Percentiles rank a stretch among this genome's conserved stretches.
phyloP scores from a whole-genome alignment of 2,329 filamentous ascomycete genomes.

The Ceratocystis smalleyi region DNA sequence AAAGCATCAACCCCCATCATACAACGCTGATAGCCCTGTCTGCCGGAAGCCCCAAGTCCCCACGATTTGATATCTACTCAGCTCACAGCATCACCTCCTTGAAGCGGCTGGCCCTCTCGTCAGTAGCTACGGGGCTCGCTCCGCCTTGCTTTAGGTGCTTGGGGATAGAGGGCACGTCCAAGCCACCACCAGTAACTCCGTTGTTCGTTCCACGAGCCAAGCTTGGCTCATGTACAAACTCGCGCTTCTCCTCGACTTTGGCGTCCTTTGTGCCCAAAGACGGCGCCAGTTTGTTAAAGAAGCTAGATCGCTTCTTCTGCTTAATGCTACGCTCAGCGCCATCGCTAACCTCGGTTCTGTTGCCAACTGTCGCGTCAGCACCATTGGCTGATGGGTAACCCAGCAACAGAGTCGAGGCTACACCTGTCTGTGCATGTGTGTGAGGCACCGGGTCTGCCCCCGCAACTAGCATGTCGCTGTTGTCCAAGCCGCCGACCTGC shows the following conservation, averaged over 20 bases:
- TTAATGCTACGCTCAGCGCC: background rate
- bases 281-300: slow-evolving; percentile 8
- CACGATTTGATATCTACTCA: background rate
- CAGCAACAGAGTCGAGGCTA: background rate
- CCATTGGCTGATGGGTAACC: background rate
- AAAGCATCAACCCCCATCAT: background rate
- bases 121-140: background rate
- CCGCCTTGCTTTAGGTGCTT: background rate
- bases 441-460: slow-evolving; percentile 3
- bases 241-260: slow-evolving; percentile 10
- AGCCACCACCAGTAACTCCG: background rate
- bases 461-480: slow-evolving; percentile 11
- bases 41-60: background rate
- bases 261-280: slow-evolving; percentile 3
- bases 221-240: slow-evolving; percentile 10
- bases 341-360: background rate
- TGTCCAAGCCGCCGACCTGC: slow-evolving; percentile 10
- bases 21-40: background rate
- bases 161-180: background rate
- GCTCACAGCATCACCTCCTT: slow-evolving; percentile 11
- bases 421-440: background rate
- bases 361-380: background rate
- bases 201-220: background rate
- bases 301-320: slow-evolving; percentile 12
- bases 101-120: slow-evolving; percentile 12